Evolutionary conservation across 2,329 filamentous ascomycete species (phyloP), one percentile per base, ranked within the genome.

Genomic region (Catunica adiposa): DNA sequence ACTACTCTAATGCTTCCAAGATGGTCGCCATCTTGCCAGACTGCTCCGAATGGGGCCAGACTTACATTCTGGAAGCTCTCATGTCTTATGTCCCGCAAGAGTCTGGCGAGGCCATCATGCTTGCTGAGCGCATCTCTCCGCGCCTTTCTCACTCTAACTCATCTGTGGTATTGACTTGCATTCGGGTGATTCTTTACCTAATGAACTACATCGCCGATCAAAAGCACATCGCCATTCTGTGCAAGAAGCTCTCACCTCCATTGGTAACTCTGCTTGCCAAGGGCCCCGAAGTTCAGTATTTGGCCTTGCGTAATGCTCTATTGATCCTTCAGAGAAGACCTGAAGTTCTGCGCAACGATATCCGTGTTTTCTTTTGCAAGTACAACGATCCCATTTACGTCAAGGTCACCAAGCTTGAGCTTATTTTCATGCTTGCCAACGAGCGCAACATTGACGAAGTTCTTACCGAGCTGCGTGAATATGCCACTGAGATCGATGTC

Each of bases 341-440:
- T 0, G 92, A 97, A 64, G 90, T 98, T 7, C 70, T 98, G 55
- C 81, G 89, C 60, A 97, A 96, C 68, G 92, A 98, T 68, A 97
- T 98, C 60, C 82, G 92, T 50, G 92, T 98, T 31, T 98, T 98
- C 71, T 98, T 98, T 71, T 98, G 92, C 80, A 98, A 98, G 75
- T 98, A 98, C 71, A 98, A 98, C 67, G 92, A 98, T 65, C 92
- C 92, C 0, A 98, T 98, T 61, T 98, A 97, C 67, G 92, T 98
- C 71, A 98, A 98, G 69, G 92, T 98, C 53, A 98, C 92, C 15
- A 98, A 98, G 70, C 77, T 98, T 52, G 92, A 98, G 70, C 78
- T 98, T 62, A 97, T 98, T 62, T 98, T 98, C 69, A 98, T 97
- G 92, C 78, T 98, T 59, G 92, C 92, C 6, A 95, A 81, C 34